Conservation (phyloP, 805 yeast genomes). For the Lachancea thermotolerans region DNA sequence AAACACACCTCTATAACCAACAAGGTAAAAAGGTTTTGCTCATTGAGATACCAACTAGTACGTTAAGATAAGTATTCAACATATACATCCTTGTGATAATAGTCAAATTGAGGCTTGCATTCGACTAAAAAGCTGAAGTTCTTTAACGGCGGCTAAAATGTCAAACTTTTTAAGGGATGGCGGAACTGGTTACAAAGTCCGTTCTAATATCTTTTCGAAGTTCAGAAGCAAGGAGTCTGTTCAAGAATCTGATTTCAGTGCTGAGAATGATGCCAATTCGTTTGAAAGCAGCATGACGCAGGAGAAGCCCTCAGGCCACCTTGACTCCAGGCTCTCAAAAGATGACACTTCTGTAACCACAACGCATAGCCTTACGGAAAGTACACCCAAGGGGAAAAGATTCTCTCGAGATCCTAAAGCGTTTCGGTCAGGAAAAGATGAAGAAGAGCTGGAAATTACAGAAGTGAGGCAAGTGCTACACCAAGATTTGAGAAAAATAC, state of each 20-base stretch:
- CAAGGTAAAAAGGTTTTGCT: background rate
- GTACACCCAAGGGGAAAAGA: conserved; percentile 1
- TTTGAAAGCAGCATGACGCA: background rate
- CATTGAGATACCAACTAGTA: no score
- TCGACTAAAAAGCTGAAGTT: background rate
- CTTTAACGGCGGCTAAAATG: conserved; percentile 13
- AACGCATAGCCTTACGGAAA: background rate
- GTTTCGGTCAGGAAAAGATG: conserved; percentile 5
- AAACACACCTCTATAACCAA: background rate
- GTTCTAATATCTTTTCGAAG: conserved; percentile 28
- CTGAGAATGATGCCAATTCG: conserved; percentile 15
- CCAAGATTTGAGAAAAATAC: background rate
- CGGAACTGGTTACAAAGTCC: conserved; percentile 28
- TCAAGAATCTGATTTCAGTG: conserved; percentile 2
- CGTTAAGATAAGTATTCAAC: no score
- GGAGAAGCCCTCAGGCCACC: background rate
- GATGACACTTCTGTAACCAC: conserved; percentile 1
- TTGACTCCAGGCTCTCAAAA: background rate
- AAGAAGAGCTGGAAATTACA: conserved; percentile 36
- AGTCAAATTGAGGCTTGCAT: background rate
- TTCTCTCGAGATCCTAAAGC: background rate
- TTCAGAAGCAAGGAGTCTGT: conserved; percentile 11
- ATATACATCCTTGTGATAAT: no score
- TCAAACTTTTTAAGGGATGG: conserved; percentile 31
- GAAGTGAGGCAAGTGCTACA: conserved; percentile 30